phyloP scores from a whole-genome alignment of 1,139 yeast species.

The Lodderomyces jiufengensis region DNA sequence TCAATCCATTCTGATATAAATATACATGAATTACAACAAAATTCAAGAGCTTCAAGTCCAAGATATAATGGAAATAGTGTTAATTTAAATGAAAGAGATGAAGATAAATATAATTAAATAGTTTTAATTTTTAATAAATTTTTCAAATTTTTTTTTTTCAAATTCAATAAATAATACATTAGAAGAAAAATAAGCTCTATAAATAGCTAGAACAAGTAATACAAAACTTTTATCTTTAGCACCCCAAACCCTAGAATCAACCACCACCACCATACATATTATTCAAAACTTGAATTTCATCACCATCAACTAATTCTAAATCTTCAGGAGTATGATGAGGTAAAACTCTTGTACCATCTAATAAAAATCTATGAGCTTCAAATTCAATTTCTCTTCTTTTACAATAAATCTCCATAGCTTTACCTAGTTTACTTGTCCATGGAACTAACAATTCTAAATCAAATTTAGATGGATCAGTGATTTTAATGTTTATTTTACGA shows the following conservation, averaged over 20 bases:
- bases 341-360: conserved; percentile 86
- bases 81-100: conserved; percentile 17
- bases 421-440: no score
- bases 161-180: no score
- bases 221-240: no score
- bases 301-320: conserved; percentile 90
- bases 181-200: no score
- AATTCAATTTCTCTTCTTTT: conserved; percentile 92
- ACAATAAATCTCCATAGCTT: conserved; percentile 98
- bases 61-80: conserved; percentile 23
- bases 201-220: no score
- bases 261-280: no score
- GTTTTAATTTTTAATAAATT: not conserved
- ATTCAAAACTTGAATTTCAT: conserved; percentile 96
- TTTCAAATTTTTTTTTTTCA: no score
- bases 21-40: not conserved
- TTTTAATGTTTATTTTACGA: no score
- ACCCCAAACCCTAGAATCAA: no score
- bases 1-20: conserved; percentile 4
- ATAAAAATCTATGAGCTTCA: conserved; percentile 78
- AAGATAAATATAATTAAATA: conserved; percentile 6
- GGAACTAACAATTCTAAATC: no score
- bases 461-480: no score
- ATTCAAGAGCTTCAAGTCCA: conserved; percentile 18
- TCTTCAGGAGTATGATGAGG: conserved; percentile 90